These are phyloP conservation scores for Rhazya stricta DNA, from an alignment of 257 asterid species.

Conservation along the genomic window DNA sequence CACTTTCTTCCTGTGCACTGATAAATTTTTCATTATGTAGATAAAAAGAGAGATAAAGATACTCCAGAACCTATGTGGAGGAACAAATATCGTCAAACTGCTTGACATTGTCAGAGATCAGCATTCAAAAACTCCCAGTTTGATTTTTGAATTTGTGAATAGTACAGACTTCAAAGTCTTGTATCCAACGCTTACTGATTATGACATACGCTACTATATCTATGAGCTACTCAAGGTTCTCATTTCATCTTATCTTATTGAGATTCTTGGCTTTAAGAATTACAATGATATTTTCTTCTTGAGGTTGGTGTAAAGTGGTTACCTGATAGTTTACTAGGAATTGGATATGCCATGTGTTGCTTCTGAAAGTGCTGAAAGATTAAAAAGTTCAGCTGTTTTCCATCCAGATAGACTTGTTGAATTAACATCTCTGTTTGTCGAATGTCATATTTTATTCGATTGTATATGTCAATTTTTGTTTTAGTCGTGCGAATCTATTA, in stretches of 20 bases:
- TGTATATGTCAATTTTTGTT: neutral
- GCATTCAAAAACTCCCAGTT: conserved; percentile 27
- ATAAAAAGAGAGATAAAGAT: conserved; percentile 28
- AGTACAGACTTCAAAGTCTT: conserved; percentile 27
- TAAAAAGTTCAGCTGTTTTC: neutral
- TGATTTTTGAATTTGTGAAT: conserved; percentile 27
- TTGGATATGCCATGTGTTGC: neutral
- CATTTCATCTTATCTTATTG: neutral
- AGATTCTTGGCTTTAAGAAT: neutral
- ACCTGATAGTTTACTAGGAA: neutral
- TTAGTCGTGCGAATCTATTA: neutral
- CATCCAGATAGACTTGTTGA: neutral
- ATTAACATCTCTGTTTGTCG: neutral
- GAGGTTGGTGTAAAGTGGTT: neutral
- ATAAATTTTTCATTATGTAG: conserved; percentile 10
- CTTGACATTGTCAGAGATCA: conserved; percentile 26
- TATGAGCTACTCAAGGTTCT: conserved; percentile 30
- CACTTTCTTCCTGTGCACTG: neutral
- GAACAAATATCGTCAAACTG: conserved; percentile 24
- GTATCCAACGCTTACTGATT: conserved; percentile 27
- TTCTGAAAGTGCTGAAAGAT: conserved; percentile 2
- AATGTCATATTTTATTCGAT: neutral
- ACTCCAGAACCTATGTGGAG: conserved; percentile 29
- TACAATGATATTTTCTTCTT: neutral
- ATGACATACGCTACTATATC: conserved; percentile 29